Conservation (phyloP, 305 asterid species). For the Solanum chacoense region DNA sequence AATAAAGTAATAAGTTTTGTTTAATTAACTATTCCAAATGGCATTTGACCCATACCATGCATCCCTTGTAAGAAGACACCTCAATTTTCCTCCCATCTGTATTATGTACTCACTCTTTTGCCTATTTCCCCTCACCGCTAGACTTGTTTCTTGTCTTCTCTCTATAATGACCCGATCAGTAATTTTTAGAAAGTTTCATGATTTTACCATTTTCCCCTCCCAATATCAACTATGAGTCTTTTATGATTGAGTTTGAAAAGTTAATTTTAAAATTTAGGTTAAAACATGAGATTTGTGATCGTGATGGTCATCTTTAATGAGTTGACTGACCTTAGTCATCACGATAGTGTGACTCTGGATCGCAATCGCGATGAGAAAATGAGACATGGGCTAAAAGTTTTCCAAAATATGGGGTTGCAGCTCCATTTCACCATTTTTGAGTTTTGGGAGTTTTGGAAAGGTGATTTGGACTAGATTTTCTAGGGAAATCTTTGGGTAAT, state of each 20-base stretch:
- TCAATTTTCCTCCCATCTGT: not conserved
- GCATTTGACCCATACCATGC: not conserved
- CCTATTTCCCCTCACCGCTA: not conserved
- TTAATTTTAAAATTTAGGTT: too few relatives aligned
- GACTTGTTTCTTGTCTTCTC: not conserved
- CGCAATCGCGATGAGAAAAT: not conserved
- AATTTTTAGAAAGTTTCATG: not conserved
- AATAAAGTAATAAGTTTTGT: too few relatives aligned
- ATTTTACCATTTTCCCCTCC: not conserved
- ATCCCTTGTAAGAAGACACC: not conserved
- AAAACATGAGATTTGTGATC: too few relatives aligned
- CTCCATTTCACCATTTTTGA: too few relatives aligned
- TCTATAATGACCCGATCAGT: not conserved
- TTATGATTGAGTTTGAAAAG: not conserved
- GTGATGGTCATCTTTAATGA: not conserved
- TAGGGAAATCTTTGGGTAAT: too few relatives aligned
- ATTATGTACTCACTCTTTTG: not conserved
- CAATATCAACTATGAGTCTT: not conserved
- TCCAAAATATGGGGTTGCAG: too few relatives aligned
- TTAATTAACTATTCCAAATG: not conserved
- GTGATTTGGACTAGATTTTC: too few relatives aligned
- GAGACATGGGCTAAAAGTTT: too few relatives aligned
- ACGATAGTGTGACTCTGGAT: not conserved
- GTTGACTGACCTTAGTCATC: not conserved
- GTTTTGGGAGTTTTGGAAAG: too few relatives aligned